Percentiles rank a stretch among this genome's conserved stretches.
Conservation (phyloP, 2,329 filamentous ascomycete genomes). For the Cladophialophora carrionii region DNA sequence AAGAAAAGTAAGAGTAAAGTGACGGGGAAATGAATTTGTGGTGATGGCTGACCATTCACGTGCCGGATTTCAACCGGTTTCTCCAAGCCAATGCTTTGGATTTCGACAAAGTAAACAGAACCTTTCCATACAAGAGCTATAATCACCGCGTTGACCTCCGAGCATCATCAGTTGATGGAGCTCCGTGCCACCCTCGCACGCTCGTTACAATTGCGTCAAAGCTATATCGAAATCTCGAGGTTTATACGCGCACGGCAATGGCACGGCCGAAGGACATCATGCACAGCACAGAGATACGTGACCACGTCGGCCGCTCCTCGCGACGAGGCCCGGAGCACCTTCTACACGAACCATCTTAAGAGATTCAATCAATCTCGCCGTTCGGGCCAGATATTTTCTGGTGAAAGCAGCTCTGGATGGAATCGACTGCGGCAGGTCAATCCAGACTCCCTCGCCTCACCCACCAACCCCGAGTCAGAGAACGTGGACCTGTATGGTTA, state of each 20-base stretch:
- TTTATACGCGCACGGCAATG: conserved; percentile 40
- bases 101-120: background rate
- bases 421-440: conserved; percentile 20
- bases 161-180: conserved; percentile 21
- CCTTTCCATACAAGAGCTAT: background rate
- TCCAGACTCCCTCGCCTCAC: background rate
- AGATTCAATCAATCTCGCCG: background rate
- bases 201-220: conserved; percentile 40
- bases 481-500: conserved; percentile 32
- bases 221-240: conserved; percentile 47
- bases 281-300: background rate
- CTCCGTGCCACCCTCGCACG: conserved; percentile 22
- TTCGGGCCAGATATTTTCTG: background rate
- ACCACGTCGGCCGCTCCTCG: background rate
- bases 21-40: conserved; percentile 1
- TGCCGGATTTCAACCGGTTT: background rate
- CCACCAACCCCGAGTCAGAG: background rate
- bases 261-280: background rate
- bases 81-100: conserved; percentile 6
- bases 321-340: background rate
- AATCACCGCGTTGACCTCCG: conserved; percentile 4
- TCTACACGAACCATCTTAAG: background rate
- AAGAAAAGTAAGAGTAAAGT: conserved; percentile 53
- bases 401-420: conserved; percentile 17
- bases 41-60: background rate